phyloP scores from a whole-genome alignment of 306 rosid species.

The Oemleria cerasiformis region DNA sequence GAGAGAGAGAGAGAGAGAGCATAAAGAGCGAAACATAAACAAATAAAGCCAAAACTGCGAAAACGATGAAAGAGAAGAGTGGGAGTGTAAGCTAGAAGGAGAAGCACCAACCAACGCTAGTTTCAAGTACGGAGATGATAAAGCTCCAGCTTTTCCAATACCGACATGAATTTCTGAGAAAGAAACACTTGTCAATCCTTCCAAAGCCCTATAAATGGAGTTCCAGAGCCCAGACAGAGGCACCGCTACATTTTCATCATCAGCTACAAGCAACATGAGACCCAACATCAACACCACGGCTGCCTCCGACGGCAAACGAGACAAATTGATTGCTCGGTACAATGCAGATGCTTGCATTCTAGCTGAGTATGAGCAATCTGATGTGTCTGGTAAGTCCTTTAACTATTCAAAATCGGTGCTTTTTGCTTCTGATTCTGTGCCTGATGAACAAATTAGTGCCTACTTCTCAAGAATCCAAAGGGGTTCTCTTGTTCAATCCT shows the following conservation, averaged over 20 bases:
- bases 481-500: constrained; percentile 68
- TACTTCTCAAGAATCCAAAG: constrained; percentile 70
- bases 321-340: constrained; percentile 48
- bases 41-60: not conserved
- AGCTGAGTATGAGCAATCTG: constrained; percentile 65
- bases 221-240: constrained; percentile 38
- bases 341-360: constrained; percentile 61
- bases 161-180: constrained; percentile 15
- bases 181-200: constrained; percentile 1
- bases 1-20: constrained; percentile 18
- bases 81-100: constrained; percentile 11
- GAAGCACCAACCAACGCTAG: constrained; percentile 1
- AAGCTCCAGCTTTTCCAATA: constrained; percentile 1
- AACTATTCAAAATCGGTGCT: constrained; percentile 54
- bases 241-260: constrained; percentile 36
- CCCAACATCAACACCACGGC: not conserved
- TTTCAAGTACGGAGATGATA: constrained; percentile 2
- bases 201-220: constrained; percentile 28
- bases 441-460: constrained; percentile 53
- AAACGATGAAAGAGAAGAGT: constrained; percentile 22
- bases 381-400: constrained; percentile 58
- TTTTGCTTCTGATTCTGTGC: constrained; percentile 41
- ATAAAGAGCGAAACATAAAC: not conserved
- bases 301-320: constrained; percentile 10
- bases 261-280: constrained; percentile 49